Evolutionary conservation across 2,329 filamentous ascomycete genomes (phyloP), one percentile per base, ranked within the genome.

Genomic region (Cladophialophora immunda): DNA sequence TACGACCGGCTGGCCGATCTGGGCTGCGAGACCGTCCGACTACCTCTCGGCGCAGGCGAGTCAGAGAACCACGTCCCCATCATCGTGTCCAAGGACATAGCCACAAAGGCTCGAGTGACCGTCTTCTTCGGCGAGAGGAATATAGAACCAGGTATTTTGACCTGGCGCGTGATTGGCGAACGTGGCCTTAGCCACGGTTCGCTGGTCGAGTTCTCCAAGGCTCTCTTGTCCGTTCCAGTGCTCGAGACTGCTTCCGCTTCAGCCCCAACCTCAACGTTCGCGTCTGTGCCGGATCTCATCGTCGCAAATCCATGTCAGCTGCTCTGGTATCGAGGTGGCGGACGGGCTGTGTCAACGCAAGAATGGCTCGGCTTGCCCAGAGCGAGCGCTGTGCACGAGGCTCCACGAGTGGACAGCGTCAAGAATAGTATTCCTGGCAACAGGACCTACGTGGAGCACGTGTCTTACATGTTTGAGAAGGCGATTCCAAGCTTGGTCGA

Each of bases 261-360:
- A 29, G 29, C 36, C 11, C 32, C 38, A 17, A 58, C 56, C 1
- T 25, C 58, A 1, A 15, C 47, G 25, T 58, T 70, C 34, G 47
- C 61, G 41, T 53, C 58, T 58, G 41, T 62, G 5, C 1, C 88
- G 85, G 0, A 90, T 2, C 80, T 97, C 64, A 80, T 97, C 30
- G 81, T 97, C 29, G 87, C 92, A 54, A 97, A 97, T 75, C 83
- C 88, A 3, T 92, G 92, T 4, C 89, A 96, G 78, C 81, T 92
- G 19, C 82, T 89, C 73, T 97, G 92, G 89, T 92, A 91, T 76
- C 87, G 91, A 47, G 84, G 86, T 59, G 84, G 84, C 1, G 79
- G 84, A 59, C 84, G 85, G 57, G 83, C 88, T 0, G 81, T 97
- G 68, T 91, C 87, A 0, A 76, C 84, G 1, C 75, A 76, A 0